Conservation (phyloP, 495 filamentous ascomycete genomes). For the Daldinia decipiens region DNA sequence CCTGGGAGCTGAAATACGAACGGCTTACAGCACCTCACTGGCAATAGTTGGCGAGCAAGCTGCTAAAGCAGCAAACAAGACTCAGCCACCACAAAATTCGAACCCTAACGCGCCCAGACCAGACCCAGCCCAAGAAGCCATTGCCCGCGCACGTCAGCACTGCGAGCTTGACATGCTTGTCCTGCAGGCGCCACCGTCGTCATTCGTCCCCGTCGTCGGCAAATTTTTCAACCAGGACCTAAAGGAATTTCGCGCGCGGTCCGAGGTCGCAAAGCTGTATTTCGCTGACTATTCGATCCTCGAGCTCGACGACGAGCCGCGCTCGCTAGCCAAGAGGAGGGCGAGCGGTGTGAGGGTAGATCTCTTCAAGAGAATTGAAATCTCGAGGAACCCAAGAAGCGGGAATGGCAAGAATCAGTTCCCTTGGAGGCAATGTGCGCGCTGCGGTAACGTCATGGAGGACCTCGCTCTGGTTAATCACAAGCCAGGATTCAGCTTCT, state of each 20-base stretch:
- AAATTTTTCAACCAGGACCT: constrained; percentile 59
- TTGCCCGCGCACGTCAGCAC: constrained; percentile 48
- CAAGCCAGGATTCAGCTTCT: constrained; percentile 58
- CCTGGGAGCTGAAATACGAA: constrained; percentile 57
- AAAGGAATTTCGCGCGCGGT: constrained; percentile 50
- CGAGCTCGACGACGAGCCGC: constrained; percentile 56
- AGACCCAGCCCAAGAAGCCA: constrained; percentile 46
- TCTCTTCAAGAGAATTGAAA: constrained; percentile 53
- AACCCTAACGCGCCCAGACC: constrained; percentile 39
- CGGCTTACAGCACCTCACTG: constrained; percentile 56
- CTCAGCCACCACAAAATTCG: constrained; percentile 41
- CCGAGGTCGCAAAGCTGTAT: constrained; percentile 59
- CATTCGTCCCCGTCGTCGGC: constrained; percentile 59
- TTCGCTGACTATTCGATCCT: constrained; percentile 62
- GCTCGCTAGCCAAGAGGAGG: constrained; percentile 42
- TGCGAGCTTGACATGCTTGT: constrained; percentile 63
- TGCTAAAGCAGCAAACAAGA: constrained; percentile 38
- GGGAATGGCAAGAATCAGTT: constrained; percentile 29
- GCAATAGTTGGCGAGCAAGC: constrained; percentile 49
- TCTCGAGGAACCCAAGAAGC: constrained; percentile 25
- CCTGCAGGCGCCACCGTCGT: constrained; percentile 55
- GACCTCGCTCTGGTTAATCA: constrained; percentile 57
- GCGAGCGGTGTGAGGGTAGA: constrained; percentile 50
- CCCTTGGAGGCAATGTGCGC: constrained; percentile 65
- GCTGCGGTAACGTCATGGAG: constrained; percentile 72